phyloP scores from a whole-genome alignment of 352 stramenopile species.

The Achlya hypogyna region DNA sequence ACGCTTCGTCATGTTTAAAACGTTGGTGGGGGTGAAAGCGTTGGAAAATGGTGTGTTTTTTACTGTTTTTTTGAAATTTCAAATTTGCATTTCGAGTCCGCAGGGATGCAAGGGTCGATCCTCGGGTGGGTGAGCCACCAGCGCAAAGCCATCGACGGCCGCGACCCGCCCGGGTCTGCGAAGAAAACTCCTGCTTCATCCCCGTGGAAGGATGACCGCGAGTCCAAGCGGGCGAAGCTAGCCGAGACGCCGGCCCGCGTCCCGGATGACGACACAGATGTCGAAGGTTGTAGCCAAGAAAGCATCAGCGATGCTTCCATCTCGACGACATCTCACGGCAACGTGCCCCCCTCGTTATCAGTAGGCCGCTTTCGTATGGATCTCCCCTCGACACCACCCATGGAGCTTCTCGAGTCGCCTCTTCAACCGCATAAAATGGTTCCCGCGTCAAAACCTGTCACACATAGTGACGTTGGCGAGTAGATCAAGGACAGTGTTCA shows the following conservation, averaged over 20 bases:
- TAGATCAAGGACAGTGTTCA: slow-evolving; percentile 79
- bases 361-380: background rate
- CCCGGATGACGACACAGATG: background rate
- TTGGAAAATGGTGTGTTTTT: too few relatives aligned
- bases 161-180: background rate
- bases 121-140: slow-evolving; percentile 4
- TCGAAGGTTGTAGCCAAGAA: slow-evolving; percentile 15
- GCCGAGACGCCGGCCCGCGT: background rate
- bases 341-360: background rate
- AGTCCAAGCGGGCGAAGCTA: slow-evolving; percentile 11
- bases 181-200: background rate
- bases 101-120: slow-evolving; percentile 10
- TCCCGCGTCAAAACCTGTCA: background rate
- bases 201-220: background rate
- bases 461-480: background rate
- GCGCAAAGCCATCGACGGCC: slow-evolving; percentile 2
- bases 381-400: background rate
- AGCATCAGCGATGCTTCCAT: slow-evolving; percentile 1
- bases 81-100: background rate
- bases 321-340: background rate
- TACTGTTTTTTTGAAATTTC: background rate
- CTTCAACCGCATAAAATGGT: slow-evolving; percentile 18
- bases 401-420: background rate
- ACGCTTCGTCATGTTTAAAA: too few relatives aligned
- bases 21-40: too few relatives aligned